These are phyloP conservation scores for Penicillium mononematosum DNA, from an alignment of 495 filamentous ascomycete species.

Conservation along the genomic window DNA sequence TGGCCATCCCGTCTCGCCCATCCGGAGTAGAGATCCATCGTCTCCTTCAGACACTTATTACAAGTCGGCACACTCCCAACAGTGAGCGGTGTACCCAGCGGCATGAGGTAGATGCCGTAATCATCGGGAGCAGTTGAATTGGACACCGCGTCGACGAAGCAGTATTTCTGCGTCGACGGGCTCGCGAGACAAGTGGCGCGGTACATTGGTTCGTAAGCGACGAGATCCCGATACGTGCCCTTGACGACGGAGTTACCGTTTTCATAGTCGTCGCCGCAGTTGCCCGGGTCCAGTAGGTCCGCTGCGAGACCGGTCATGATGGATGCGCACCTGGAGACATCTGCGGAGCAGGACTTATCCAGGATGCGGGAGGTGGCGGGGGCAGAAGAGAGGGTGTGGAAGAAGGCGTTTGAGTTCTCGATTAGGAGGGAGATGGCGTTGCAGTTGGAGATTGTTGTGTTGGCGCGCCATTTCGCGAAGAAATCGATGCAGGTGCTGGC, in stretches of 20 bases:
- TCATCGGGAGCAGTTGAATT: constrained; percentile 66
- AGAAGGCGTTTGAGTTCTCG: constrained; percentile 73
- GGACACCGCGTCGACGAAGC: constrained; percentile 81
- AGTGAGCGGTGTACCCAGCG: constrained; percentile 70
- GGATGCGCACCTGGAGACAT: constrained; percentile 55
- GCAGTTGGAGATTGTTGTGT: constrained; percentile 64
- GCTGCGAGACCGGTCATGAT: constrained; percentile 60
- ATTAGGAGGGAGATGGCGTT: constrained; percentile 74
- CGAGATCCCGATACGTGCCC: constrained; percentile 68
- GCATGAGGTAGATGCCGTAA: constrained; percentile 78
- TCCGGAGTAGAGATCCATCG: constrained; percentile 65
- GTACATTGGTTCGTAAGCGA: constrained; percentile 73
- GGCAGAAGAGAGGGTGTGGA: constrained; percentile 64
- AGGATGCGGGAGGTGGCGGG: constrained; percentile 66
- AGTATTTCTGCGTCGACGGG: constrained; percentile 41
- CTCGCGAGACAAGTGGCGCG: constrained; percentile 72
- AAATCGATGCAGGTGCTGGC: constrained; percentile 59
- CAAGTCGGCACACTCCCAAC: constrained; percentile 64
- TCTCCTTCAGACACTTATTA: constrained; percentile 63
- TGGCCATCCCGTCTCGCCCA: constrained; percentile 60
- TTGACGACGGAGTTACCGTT: constrained; percentile 66
- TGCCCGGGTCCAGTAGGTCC: constrained; percentile 52
- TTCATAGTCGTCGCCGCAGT: constrained; percentile 71
- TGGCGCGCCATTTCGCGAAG: constrained; percentile 63
- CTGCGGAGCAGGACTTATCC: constrained; percentile 66